Evolutionary conservation across 805 yeast species (phyloP).

Genomic region (Candida peoriensis): DNA sequence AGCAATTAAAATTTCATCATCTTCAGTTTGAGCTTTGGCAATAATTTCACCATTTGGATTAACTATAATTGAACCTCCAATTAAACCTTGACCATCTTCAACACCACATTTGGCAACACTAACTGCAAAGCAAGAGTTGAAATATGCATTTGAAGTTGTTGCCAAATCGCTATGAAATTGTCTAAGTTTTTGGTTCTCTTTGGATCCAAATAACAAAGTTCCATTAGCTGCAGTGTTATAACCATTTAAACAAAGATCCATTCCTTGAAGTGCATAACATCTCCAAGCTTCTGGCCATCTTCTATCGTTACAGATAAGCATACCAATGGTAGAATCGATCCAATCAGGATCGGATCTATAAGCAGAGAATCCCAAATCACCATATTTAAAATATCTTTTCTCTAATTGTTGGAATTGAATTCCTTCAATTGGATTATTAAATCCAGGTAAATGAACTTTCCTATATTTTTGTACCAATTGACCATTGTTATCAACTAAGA

Average conservation of each 20-base stretch:
- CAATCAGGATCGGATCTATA: constrained; percentile 29
- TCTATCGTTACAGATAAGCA: constrained; percentile 36
- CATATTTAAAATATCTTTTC: constrained; percentile 33
- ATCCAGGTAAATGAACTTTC: constrained; percentile 35
- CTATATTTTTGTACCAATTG: constrained; percentile 28
- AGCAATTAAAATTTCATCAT: constrained; percentile 28
- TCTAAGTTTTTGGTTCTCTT: constrained; percentile 28
- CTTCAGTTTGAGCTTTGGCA: constrained; percentile 31
- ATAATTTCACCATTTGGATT: constrained; percentile 32
- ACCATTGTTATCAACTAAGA: constrained; percentile 29
- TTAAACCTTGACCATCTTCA: constrained; percentile 32
- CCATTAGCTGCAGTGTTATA: constrained; percentile 34
- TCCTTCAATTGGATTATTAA: constrained; percentile 29
- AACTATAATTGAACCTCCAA: constrained; percentile 32
- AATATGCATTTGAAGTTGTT: constrained; percentile 31
- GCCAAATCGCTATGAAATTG: constrained; percentile 30
- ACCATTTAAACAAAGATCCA: constrained; percentile 34
- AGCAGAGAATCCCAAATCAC: constrained; percentile 34
- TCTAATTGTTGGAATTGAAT: constrained; percentile 33
- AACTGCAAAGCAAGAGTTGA: constrained; percentile 30
- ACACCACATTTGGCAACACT: constrained; percentile 32
- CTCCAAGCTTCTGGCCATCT: constrained; percentile 41
- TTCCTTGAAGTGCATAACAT: constrained; percentile 33
- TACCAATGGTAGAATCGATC: constrained; percentile 33
- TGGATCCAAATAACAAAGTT: constrained; percentile 27